phyloP scores from a whole-genome alignment of 73 alveolate genomes.

The Uronychia setigera region DNA sequence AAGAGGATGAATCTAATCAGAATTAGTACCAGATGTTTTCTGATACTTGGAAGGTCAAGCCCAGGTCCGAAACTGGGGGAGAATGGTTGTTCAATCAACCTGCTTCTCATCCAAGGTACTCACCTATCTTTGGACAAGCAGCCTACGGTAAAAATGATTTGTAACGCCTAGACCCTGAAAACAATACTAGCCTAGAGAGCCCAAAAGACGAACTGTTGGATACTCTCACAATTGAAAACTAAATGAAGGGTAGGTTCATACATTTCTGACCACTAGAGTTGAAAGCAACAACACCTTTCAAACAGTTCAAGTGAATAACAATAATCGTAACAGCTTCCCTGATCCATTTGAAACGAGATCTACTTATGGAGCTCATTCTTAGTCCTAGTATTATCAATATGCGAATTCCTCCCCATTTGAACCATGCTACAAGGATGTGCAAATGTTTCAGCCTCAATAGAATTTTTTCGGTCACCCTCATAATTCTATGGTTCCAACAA shows the following conservation, averaged over 20 bases:
- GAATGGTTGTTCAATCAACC: neutral
- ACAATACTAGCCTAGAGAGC: neutral
- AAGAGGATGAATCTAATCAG: too few species aligned
- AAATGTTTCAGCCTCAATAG: neutral
- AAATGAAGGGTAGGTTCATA: neutral
- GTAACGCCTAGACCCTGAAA: too few species aligned
- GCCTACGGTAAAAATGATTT: too few species aligned
- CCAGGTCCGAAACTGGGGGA: neutral
- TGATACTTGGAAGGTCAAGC: neutral
- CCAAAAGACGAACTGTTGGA: neutral
- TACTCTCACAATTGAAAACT: neutral
- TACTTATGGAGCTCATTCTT: neutral
- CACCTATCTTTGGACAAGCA: too few species aligned
- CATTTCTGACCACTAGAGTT: too few species aligned
- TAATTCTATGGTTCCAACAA: neutral
- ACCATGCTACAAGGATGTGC: neutral
- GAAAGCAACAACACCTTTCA: too few species aligned
- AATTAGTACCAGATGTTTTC: neutral
- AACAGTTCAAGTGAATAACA: too few species aligned
- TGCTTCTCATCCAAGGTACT: neutral
- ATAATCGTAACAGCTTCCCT: neutral
- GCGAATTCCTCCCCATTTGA: neutral
- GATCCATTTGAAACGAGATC: neutral
- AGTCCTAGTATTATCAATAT: neutral
- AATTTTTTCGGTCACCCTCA: neutral